These are phyloP conservation scores for Sistotremastrum suecicum DNA, from an alignment of 768 basidiomycete genomes.

Conservation along the genomic window DNA sequence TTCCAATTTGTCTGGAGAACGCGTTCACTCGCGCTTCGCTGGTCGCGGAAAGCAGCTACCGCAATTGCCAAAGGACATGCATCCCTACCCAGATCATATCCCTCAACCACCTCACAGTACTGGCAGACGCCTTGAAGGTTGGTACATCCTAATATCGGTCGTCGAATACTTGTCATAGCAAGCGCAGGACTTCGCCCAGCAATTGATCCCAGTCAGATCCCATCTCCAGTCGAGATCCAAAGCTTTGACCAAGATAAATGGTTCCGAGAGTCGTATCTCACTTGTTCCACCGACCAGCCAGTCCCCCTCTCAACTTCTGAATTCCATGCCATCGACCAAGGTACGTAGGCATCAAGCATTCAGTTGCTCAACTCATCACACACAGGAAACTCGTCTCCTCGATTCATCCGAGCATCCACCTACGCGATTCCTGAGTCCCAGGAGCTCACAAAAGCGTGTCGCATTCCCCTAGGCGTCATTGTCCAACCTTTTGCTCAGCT, in stretches of 20 bases:
- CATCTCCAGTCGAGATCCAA: slow-evolving; percentile 73
- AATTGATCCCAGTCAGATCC: slow-evolving; percentile 82
- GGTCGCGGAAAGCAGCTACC: too few relatives aligned
- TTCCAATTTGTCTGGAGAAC: too few relatives aligned
- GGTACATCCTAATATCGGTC: slow-evolving; percentile 1
- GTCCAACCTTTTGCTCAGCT: slow-evolving; percentile 85
- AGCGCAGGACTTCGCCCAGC: slow-evolving; percentile 55
- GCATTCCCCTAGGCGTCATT: slow-evolving; percentile 71
- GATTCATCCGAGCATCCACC: slow-evolving; percentile 78
- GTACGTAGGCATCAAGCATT: slow-evolving; percentile 17
- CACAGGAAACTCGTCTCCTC: slow-evolving; percentile 80
- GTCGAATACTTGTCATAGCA: neutral
- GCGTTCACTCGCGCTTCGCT: too few relatives aligned
- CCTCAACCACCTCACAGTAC: slow-evolving; percentile 57
- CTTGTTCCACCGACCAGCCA: slow-evolving; percentile 39
- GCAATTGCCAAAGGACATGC: slow-evolving; percentile 17
- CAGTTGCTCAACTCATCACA: neutral
- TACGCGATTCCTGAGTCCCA: slow-evolving; percentile 78
- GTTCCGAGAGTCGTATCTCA: slow-evolving; percentile 57
- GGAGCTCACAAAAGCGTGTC: slow-evolving; percentile 65
- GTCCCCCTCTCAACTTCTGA: slow-evolving; percentile 81
- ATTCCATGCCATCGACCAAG: slow-evolving; percentile 86
- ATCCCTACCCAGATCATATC: slow-evolving; percentile 36
- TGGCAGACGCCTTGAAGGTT: slow-evolving; percentile 33
- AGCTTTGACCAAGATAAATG: slow-evolving; percentile 70